Conservation (phyloP, 2,329 filamentous ascomycete species). For the Colletotrichum salicis region DNA sequence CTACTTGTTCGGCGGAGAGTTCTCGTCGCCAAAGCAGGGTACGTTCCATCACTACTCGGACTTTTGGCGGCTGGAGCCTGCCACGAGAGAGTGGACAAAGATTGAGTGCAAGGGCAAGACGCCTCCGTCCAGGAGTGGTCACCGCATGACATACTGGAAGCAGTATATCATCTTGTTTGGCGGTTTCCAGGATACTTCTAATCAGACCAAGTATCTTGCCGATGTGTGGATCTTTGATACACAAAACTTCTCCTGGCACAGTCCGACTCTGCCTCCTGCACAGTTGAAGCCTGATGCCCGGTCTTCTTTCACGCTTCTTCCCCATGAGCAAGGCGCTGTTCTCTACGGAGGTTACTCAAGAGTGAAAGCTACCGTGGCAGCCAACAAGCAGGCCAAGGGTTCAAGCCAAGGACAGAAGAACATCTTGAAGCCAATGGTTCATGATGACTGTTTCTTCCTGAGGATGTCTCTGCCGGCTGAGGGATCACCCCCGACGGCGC, state of each 20-base stretch:
- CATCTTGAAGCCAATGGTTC: slow-evolving; percentile 85
- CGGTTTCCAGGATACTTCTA: slow-evolving; percentile 96
- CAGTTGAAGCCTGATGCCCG: slow-evolving; percentile 89
- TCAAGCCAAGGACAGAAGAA: slow-evolving; percentile 72
- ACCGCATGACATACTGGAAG: slow-evolving; percentile 97
- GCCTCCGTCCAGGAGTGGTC: slow-evolving; percentile 87
- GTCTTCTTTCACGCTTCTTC: slow-evolving; percentile 91
- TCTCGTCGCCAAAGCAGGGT: slow-evolving; percentile 95
- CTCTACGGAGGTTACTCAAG: slow-evolving; percentile 94
- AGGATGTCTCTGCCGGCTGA: slow-evolving; percentile 78
- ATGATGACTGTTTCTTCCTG: slow-evolving; percentile 95
- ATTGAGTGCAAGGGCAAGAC: slow-evolving; percentile 82
- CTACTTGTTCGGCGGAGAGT: slow-evolving; percentile 96
- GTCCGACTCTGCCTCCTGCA: slow-evolving; percentile 77
- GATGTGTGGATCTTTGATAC: slow-evolving; percentile 98
- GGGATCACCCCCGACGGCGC: slow-evolving; percentile 72
- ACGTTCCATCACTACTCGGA: slow-evolving; percentile 99
- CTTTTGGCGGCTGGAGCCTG: slow-evolving; percentile 92
- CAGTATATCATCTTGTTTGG: slow-evolving; percentile 96
- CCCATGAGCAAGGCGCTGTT: slow-evolving; percentile 89
- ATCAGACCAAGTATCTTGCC: slow-evolving; percentile 91
- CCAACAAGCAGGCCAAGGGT: slow-evolving; percentile 73
- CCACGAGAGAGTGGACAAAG: slow-evolving; percentile 87
- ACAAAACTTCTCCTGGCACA: slow-evolving; percentile 84
- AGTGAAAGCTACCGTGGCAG: slow-evolving; percentile 76